Conservation (phyloP, 257 asterid species). For the Solanum phureja region DNA sequence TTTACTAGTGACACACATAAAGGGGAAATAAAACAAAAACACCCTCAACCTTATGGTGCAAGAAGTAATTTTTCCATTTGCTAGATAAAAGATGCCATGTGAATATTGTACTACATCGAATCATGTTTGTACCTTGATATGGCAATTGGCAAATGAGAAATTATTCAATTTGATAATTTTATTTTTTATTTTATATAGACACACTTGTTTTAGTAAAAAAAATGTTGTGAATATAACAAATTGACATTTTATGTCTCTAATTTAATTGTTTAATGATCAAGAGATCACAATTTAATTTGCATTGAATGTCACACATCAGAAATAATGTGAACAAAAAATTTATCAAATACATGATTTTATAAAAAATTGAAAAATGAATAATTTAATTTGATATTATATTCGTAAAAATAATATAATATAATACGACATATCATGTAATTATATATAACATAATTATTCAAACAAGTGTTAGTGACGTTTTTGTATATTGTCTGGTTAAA, state of each 20-base stretch:
- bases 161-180: too few relatives aligned
- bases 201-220: neutral
- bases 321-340: neutral
- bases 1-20: too few relatives aligned
- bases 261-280: neutral
- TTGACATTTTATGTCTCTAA: neutral
- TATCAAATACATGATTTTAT: neutral
- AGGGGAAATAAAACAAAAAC: too few relatives aligned
- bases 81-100: too few relatives aligned
- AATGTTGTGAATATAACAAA: neutral
- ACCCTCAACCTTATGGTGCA: too few relatives aligned
- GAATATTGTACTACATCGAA: too few relatives aligned
- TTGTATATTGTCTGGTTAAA: neutral
- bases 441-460: neutral
- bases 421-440: neutral
- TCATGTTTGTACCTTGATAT: too few relatives aligned
- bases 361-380: neutral
- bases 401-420: neutral
- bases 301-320: neutral
- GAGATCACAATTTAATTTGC: neutral
- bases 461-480: neutral
- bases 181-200: too few relatives aligned
- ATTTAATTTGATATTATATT: neutral
- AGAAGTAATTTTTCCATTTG: too few relatives aligned
- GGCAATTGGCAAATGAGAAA: too few relatives aligned